phyloP scores from a whole-genome alignment of 2,329 filamentous ascomycete species.

The Hypoxylon sp. region DNA sequence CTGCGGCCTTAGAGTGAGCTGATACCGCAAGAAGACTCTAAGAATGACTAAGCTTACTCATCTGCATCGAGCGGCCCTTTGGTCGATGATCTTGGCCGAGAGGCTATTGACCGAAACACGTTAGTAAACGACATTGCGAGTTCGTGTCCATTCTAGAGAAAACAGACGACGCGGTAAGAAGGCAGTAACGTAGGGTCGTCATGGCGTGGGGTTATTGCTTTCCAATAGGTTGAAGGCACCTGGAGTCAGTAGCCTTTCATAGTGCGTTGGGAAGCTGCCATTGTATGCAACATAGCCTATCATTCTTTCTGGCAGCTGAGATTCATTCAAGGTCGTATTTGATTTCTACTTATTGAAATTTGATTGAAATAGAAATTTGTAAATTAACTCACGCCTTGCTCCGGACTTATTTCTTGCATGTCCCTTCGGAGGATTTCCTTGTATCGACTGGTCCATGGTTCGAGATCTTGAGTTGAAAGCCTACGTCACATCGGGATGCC shows the following conservation, averaged over 20 bases:
- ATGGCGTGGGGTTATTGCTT: conserved; percentile 18
- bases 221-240: conserved; percentile 20
- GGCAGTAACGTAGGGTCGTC: conserved; percentile 3
- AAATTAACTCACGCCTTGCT: conserved; percentile 46
- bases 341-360: not conserved
- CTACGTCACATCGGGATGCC: conserved; percentile 20
- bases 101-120: conserved; percentile 57
- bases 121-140: conserved; percentile 48
- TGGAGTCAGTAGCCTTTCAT: conserved; percentile 17
- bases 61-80: conserved; percentile 82
- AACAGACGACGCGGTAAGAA: conserved; percentile 1
- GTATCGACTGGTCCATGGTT: conserved; percentile 44
- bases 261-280: conserved; percentile 12
- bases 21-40: conserved; percentile 45
- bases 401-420: conserved; percentile 50
- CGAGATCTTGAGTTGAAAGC: not conserved
- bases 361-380: not conserved
- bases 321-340: not conserved
- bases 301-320: conserved; percentile 4
- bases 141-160: conserved; percentile 5
- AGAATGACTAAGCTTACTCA: conserved; percentile 68
- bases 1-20: conserved; percentile 44
- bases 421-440: conserved; percentile 37
- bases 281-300: conserved; percentile 12
- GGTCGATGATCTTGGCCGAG: conserved; percentile 76